Conservation (phyloP, 192 early-diverging fungal species). For the Kickxella alabastrina region DNA sequence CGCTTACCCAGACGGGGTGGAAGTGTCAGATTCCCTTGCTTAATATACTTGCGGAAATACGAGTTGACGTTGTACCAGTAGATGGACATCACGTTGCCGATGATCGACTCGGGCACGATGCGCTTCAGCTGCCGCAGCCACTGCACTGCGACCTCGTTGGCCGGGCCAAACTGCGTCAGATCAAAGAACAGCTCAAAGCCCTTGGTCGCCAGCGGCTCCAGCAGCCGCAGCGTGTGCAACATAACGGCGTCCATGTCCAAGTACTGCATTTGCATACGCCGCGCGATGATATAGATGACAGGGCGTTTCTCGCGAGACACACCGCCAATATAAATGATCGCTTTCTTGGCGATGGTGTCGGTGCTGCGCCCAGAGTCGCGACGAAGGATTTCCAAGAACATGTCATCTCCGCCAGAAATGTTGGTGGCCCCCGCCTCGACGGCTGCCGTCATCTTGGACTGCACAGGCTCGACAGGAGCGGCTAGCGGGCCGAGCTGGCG, state of each 20-base stretch:
- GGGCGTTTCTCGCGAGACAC: constrained; percentile 71
- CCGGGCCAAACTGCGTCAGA: constrained; percentile 69
- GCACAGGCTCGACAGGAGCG: constrained; percentile 43
- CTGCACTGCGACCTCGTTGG: constrained; percentile 76
- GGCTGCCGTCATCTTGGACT: constrained; percentile 25
- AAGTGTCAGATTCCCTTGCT: constrained; percentile 38
- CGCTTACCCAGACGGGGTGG: constrained; percentile 58
- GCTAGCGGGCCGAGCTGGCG: constrained; percentile 85
- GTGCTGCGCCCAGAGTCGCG: constrained; percentile 63
- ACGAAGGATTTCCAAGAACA: constrained; percentile 66
- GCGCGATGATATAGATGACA: constrained; percentile 81
- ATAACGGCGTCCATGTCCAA: constrained; percentile 83
- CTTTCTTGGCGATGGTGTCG: constrained; percentile 65
- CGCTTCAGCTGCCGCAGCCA: constrained; percentile 72
- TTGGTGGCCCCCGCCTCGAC: constrained; percentile 9
- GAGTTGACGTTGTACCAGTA: constrained; percentile 85
- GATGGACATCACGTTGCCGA: constrained; percentile 62
- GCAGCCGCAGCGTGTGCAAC: constrained; percentile 64
- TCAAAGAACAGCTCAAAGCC: constrained; percentile 81
- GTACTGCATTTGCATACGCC: constrained; percentile 67
- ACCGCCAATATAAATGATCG: constrained; percentile 80
- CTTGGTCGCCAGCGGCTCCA: constrained; percentile 67
- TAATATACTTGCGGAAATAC: constrained; percentile 66
- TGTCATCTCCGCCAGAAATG: constrained; percentile 25
- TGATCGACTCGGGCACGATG: constrained; percentile 63